Evolutionary conservation across 106 monocot species (phyloP).

Genomic region (Dendrobium chrysotoxum): DNA sequence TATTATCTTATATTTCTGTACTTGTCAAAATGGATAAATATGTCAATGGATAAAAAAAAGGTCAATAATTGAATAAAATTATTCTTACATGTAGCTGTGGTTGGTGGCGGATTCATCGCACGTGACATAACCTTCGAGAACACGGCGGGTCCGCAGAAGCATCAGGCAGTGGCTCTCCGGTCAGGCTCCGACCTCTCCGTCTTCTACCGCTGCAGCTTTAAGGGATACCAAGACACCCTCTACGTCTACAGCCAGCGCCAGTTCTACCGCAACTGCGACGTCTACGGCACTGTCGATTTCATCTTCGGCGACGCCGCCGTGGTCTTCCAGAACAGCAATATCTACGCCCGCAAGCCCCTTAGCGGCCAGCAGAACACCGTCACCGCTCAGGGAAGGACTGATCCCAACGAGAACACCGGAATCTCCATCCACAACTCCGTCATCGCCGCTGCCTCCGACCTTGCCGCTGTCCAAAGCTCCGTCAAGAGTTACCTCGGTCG

Average conservation of each 20-base stretch:
- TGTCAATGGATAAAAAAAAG: too few species aligned
- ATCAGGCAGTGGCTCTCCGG: constrained; percentile 30
- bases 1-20: too few species aligned
- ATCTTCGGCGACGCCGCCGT: constrained; percentile 47
- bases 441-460: constrained; percentile 19
- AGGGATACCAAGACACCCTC: constrained; percentile 48
- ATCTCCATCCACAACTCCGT: constrained; percentile 18
- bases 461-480: constrained; percentile 6
- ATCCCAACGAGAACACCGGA: constrained; percentile 26
- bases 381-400: constrained; percentile 28
- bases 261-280: constrained; percentile 42
- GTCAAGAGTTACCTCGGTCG: constrained; percentile 22
- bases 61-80: not conserved
- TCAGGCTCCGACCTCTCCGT: constrained; percentile 24
- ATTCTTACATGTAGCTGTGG: constrained; percentile 1
- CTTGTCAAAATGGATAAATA: too few species aligned
- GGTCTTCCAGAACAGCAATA: constrained; percentile 31
- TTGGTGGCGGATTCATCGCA: constrained; percentile 22
- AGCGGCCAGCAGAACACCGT: constrained; percentile 26
- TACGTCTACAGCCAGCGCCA: constrained; percentile 32
- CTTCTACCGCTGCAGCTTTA: constrained; percentile 26
- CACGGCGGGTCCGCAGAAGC: constrained; percentile 28
- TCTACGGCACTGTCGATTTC: constrained; percentile 51
- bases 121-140: constrained; percentile 24
- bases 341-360: constrained; percentile 20